Conservation (phyloP, 2,329 filamentous ascomycete species). For the Parastagonospora nodorum region DNA sequence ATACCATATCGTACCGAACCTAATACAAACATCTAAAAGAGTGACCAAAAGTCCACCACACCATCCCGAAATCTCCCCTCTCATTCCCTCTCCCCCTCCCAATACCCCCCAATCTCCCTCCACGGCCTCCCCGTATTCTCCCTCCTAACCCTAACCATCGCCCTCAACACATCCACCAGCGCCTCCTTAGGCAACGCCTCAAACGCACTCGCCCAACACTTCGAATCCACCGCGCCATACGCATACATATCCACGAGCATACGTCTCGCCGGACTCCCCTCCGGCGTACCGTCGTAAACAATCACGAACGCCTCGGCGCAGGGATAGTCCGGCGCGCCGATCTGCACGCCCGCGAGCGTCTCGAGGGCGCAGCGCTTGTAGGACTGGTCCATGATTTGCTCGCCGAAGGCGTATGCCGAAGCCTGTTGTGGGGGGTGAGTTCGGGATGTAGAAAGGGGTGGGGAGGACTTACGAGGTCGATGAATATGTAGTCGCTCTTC, state of each 20-base stretch:
- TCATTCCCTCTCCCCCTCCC: background rate
- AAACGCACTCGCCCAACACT: background rate
- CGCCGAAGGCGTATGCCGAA: slow-evolving; percentile 5
- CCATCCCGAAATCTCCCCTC: no score
- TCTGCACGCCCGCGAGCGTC: background rate
- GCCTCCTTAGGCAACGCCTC: slow-evolving; percentile 3
- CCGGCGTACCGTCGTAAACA: slow-evolving; percentile 4
- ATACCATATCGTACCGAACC: no score
- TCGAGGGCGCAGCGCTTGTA: slow-evolving; percentile 2
- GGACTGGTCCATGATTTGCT: slow-evolving; percentile 3
- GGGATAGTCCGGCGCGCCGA: slow-evolving; percentile 1
- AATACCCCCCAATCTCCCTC: slow-evolving; percentile 2
- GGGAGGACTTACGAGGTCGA: slow-evolving; percentile 1
- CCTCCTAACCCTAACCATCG: slow-evolving; percentile 1
- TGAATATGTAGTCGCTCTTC: slow-evolving; percentile 4
- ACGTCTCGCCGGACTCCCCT: background rate
- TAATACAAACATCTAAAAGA: no score
- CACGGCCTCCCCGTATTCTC: slow-evolving; percentile 2
- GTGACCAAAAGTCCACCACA: no score
- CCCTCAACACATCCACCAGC: slow-evolving; percentile 1
- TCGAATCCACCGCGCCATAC: slow-evolving; percentile 1
- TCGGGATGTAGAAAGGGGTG: background rate
- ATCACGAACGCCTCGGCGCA: slow-evolving; percentile 3
- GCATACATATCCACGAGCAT: slow-evolving; percentile 8
- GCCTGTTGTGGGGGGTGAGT: background rate